Evolutionary conservation across 2,329 filamentous ascomycete species (phyloP).

Genomic region (Saccharata proteae): DNA sequence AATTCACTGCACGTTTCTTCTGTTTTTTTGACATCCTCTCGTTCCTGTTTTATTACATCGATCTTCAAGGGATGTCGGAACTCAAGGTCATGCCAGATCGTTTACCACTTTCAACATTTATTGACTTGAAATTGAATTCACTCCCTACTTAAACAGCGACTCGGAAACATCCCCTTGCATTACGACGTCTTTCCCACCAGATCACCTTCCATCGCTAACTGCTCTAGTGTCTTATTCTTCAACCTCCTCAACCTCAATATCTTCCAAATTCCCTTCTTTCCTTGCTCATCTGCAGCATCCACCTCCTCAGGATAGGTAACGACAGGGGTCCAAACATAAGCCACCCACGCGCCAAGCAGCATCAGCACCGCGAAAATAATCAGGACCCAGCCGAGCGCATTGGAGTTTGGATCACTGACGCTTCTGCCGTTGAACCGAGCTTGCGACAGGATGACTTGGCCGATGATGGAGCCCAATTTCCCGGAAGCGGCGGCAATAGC

Average conservation of each 20-base stretch:
- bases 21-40: no score
- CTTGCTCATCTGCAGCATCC: slow-evolving; percentile 3
- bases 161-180: no score
- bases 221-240: slow-evolving; percentile 7
- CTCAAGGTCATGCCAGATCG: no score
- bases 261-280: slow-evolving; percentile 6
- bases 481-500: slow-evolving; percentile 42
- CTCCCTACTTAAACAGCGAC: no score
- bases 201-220: slow-evolving; percentile 5
- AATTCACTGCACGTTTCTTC: no score
- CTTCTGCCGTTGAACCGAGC: neutral
- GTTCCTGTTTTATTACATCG: no score
- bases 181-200: no score
- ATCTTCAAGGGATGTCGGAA: no score
- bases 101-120: no score
- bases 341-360: slow-evolving; percentile 8
- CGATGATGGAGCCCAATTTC: slow-evolving; percentile 39
- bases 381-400: slow-evolving; percentile 7
- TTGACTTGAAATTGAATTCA: no score
- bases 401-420: neutral
- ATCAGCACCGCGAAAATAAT: slow-evolving; percentile 10
- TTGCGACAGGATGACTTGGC: slow-evolving; percentile 26
- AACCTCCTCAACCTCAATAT: no score
- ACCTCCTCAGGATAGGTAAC: slow-evolving; percentile 6
- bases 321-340: slow-evolving; percentile 10